Conservation (phyloP, 352 stramenopile genomes). For the Phytophthora pisi region DNA sequence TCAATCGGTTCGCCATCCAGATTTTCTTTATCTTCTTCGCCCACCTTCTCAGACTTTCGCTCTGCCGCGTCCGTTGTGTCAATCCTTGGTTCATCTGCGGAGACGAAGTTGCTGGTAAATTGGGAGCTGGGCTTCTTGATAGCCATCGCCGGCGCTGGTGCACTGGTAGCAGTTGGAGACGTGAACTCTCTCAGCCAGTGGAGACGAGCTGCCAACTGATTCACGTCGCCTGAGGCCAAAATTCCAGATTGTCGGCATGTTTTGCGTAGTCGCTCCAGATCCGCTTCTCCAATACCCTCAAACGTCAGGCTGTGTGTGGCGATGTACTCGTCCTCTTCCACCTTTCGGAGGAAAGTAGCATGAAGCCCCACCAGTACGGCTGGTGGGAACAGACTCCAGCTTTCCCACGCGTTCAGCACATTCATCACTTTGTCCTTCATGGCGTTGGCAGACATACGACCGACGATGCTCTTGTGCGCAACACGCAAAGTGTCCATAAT, state of each 20-base stretch:
- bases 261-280: slow-evolving; percentile 69
- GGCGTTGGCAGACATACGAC: slow-evolving; percentile 78
- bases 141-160: slow-evolving; percentile 3
- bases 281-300: slow-evolving; percentile 28
- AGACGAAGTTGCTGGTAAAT: slow-evolving; percentile 1
- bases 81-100: neutral
- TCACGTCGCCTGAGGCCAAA: slow-evolving; percentile 49
- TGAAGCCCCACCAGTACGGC: slow-evolving; percentile 79
- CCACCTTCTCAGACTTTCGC: slow-evolving; percentile 2
- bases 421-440: slow-evolving; percentile 86
- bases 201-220: slow-evolving; percentile 51
- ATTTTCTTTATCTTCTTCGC: slow-evolving; percentile 12
- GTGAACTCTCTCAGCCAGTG: slow-evolving; percentile 81
- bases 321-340: slow-evolving; percentile 65
- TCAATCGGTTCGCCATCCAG: slow-evolving; percentile 44
- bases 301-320: slow-evolving; percentile 12
- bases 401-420: slow-evolving; percentile 78
- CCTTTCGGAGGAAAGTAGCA: slow-evolving; percentile 77
- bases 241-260: slow-evolving; percentile 73
- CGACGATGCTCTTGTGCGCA: slow-evolving; percentile 57
- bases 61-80: neutral
- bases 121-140: slow-evolving; percentile 2
- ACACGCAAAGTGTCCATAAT: slow-evolving; percentile 67
- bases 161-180: slow-evolving; percentile 33
- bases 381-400: slow-evolving; percentile 81